Conservation (phyloP, 192 early-diverging fungal genomes). For the Diversispora epigaea region DNA sequence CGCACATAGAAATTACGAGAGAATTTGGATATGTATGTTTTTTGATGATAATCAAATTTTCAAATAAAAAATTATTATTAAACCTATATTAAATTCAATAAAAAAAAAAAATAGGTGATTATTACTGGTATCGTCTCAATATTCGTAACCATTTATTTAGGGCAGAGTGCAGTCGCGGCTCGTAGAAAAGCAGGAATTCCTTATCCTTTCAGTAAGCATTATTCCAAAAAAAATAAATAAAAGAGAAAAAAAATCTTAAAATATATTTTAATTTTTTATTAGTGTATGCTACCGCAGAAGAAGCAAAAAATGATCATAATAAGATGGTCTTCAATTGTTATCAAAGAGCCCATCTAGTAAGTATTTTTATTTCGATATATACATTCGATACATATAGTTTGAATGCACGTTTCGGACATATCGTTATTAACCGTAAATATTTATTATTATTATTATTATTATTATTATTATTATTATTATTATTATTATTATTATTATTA, state of each 20-base stretch:
- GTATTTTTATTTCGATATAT: no score
- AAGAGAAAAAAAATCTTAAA: no score
- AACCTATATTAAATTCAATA: background rate
- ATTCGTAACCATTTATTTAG: conserved; percentile 47
- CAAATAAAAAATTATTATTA: background rate
- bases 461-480: no score
- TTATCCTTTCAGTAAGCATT: conserved; percentile 62
- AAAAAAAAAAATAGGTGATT: conserved; percentile 42
- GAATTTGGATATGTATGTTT: conserved; percentile 28
- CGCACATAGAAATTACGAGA: background rate
- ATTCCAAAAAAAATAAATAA: background rate
- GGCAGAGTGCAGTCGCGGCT: conserved; percentile 47
- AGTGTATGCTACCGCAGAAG: conserved; percentile 61
- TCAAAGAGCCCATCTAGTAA: conserved; percentile 56
- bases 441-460: no score
- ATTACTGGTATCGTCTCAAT: conserved; percentile 38
- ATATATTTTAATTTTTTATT: no score
- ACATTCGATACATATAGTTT: no score
- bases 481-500: background rate
- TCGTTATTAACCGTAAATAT: no score
- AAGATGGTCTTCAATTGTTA: conserved; percentile 75
- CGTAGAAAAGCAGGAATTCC: conserved; percentile 62
- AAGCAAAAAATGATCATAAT: conserved; percentile 60
- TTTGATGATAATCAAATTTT: no score
- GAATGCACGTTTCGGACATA: no score